Evolutionary conservation across 2,329 filamentous ascomycete species (phyloP).

Genomic region (Clarireedia monteithiana): DNA sequence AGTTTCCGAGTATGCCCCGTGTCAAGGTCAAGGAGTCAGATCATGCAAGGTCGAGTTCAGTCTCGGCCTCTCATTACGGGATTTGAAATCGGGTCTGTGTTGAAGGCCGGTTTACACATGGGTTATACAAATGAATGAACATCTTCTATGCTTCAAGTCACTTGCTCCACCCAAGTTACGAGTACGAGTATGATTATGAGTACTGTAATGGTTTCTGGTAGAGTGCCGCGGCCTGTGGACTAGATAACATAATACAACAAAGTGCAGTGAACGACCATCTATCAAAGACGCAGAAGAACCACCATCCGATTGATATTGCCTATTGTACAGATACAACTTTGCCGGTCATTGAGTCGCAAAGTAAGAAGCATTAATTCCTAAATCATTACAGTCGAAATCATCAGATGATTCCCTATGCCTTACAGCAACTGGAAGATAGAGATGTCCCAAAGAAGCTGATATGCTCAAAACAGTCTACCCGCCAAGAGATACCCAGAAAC

Average conservation of each 20-base stretch:
- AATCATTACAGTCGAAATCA: slow-evolving; percentile 6
- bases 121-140: too few relatives aligned
- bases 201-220: too few relatives aligned
- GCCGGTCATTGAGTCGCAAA: background rate
- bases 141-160: too few relatives aligned
- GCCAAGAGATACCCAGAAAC: slow-evolving; percentile 7
- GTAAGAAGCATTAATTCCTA: slow-evolving; percentile 12
- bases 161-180: too few relatives aligned
- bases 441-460: background rate
- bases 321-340: background rate
- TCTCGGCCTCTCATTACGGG: background rate
- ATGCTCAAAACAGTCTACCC: background rate
- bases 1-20: slow-evolving; percentile 5
- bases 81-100: background rate
- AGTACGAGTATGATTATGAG: too few relatives aligned
- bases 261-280: background rate
- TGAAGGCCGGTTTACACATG: too few relatives aligned
- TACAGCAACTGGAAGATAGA: background rate
- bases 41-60: background rate
- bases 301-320: background rate
- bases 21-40: background rate
- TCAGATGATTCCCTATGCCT: slow-evolving; percentile 3
- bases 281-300: background rate
- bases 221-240: too few relatives aligned
- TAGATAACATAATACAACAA: background rate